Conservation (phyloP, 768 basidiomycete species). For the Boletus reticuloceps region DNA sequence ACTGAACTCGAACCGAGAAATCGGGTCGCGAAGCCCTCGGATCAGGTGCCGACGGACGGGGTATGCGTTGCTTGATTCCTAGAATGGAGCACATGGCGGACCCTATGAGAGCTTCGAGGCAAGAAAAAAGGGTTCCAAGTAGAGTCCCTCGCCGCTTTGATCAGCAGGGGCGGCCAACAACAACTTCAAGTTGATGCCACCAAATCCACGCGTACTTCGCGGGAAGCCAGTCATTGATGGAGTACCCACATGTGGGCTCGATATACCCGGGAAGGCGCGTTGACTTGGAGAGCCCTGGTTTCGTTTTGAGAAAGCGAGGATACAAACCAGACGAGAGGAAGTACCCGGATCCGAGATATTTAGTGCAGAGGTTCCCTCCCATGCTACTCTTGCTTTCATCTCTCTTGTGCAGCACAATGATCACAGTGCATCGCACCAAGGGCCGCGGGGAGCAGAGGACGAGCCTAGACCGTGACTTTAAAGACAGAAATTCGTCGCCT, state of each 20-base stretch:
- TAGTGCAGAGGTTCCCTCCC: not conserved
- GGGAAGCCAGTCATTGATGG: not conserved
- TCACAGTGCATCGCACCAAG: not conserved
- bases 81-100: not conserved
- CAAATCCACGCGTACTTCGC: not conserved
- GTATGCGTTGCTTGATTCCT: slow-evolving; percentile 5
- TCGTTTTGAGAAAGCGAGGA: slow-evolving; percentile 4
- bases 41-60: slow-evolving; percentile 6
- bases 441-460: slow-evolving; percentile 13
- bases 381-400: not conserved
- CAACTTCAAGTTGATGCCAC: not conserved
- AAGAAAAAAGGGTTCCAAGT: not conserved
- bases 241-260: not conserved
- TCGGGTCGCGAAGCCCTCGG: slow-evolving; percentile 16
- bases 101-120: not conserved
- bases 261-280: not conserved
- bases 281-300: slow-evolving; percentile 2
- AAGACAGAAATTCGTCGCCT: slow-evolving; percentile 10
- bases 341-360: slow-evolving; percentile 9
- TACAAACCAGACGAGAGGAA: slow-evolving; percentile 6
- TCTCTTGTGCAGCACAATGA: not conserved
- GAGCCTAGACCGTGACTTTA: not conserved
- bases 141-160: not conserved
- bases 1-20: slow-evolving; percentile 1
- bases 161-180: slow-evolving; percentile 1